Evolutionary conservation across 352 stramenopile species (phyloP), one percentile per base, ranked within the genome.

Genomic region (Elongisporangium prolatum): DNA sequence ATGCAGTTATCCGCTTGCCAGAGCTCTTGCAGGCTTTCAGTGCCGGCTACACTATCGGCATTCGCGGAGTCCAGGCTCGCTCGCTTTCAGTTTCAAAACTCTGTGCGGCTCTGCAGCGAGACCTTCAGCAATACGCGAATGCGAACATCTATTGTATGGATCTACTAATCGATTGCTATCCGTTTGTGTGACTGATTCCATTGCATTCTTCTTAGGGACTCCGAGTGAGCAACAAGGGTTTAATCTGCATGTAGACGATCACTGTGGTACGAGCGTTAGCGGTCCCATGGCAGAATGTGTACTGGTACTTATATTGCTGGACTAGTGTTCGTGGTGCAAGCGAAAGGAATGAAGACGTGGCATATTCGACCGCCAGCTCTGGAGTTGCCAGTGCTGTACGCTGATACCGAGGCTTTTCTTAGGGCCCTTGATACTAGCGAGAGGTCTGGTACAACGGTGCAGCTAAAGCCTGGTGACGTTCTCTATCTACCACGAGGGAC

Each of bases 101-200:
- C 4, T 66, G 65, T 20, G 34, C 51, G 22, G 40, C 37, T 17
- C 52, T 76, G 1, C 65, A 76, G 21, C 7, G 13, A 22, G 66
- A 76, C 22, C 57, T 76, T 11, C 34, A 56, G 18, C 69, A 76
- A 28, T 63, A 76, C 34, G 65, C 69, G 44, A 76, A 76, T 52
- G 65, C 68, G 0, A 76, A 74, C 38, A 58, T 76, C 2, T 76
- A 76, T 50, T 76, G 69, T 76, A 38, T 16, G 65, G 61, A 3
- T 40, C 16, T 10, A 38, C 38, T 0, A 2, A n/a, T 63, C 34
- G 18, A 6, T 25, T 34, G 34, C 34, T 44, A 17, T 3, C 7
- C 3, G 24, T 44, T 9, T 17, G 34, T 9, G 9, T 40, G 11
- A 16, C 34, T 44, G 34, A 44, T 44, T 11, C 1, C 34, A 44